A percentile compares a stretch with the other conserved stretches of the same genome.
Conservation (phyloP, 2,329 filamentous ascomycete genomes). For the Aspergillus jensenii region DNA sequence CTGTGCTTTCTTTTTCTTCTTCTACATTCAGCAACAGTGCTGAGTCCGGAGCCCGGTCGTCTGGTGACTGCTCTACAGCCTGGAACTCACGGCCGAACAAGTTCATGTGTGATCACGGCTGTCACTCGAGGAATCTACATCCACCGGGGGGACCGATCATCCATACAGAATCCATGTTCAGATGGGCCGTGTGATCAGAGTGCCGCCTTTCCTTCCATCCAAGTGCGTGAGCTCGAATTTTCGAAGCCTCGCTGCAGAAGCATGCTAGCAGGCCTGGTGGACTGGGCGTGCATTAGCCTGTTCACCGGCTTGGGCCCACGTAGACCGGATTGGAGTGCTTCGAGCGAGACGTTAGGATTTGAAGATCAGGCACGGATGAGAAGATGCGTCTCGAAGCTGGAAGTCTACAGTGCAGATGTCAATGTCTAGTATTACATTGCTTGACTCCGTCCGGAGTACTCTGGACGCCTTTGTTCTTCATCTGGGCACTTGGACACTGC, state of each 20-base stretch:
- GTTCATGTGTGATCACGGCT: background rate
- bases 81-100: background rate
- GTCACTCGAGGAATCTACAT: background rate
- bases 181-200: conserved; percentile 14
- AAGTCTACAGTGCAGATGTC: background rate
- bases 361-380: background rate
- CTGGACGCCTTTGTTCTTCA: background rate
- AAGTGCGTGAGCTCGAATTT: conserved; percentile 9
- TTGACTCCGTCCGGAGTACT: background rate
- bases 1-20: background rate
- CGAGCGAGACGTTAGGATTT: background rate
- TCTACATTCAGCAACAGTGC: background rate
- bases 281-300: conserved; percentile 23
- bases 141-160: background rate
- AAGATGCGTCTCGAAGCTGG: background rate
- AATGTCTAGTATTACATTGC: no score
- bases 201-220: background rate
- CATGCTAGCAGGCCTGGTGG: conserved; percentile 18
- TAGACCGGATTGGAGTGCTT: conserved; percentile 1
- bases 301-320: conserved; percentile 2
- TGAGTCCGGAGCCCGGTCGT: background rate
- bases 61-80: background rate
- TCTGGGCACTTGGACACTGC: background rate
- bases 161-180: conserved; percentile 1
- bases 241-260: conserved; percentile 21